Percentiles rank a stretch among this genome's conserved stretches.
Conservation (phyloP, 192 early-diverging fungal species). For the Entomortierella lignicola region DNA sequence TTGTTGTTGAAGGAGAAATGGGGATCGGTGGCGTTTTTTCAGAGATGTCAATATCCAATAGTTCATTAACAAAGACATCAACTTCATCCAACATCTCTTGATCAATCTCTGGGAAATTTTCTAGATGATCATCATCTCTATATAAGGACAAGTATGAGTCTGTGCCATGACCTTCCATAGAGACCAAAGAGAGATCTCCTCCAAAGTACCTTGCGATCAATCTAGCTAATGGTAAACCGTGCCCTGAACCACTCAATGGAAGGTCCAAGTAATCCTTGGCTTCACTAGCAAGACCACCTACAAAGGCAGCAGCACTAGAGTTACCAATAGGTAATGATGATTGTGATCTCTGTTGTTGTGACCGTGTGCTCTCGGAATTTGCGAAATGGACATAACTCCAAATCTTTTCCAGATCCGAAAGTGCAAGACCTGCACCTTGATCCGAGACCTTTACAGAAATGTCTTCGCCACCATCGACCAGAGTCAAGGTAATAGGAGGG, state of each 20-base stretch:
- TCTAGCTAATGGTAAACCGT: slow-evolving; percentile 63
- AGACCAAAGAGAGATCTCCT: slow-evolving; percentile 70
- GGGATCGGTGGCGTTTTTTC: not conserved
- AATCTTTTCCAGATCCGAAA: slow-evolving; percentile 65
- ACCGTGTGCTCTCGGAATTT: slow-evolving; percentile 14
- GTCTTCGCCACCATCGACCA: slow-evolving; percentile 72
- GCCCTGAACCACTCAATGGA: slow-evolving; percentile 26
- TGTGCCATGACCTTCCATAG: slow-evolving; percentile 75
- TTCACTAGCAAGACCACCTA: slow-evolving; percentile 13
- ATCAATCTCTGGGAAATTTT: slow-evolving; percentile 52
- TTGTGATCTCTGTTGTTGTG: not conserved
- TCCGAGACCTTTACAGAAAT: slow-evolving; percentile 73
- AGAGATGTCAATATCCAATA: slow-evolving; percentile 15
- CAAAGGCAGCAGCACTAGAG: slow-evolving; percentile 8
- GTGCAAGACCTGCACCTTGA: slow-evolving; percentile 70
- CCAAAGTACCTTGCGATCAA: slow-evolving; percentile 73
- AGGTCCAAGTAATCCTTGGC: slow-evolving; percentile 37
- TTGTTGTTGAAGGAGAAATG: not conserved
- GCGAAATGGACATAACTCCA: slow-evolving; percentile 63
- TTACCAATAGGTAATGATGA: not conserved
- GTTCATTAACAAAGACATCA: slow-evolving; percentile 44
- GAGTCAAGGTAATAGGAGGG: slow-evolving; percentile 64
- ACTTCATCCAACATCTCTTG: slow-evolving; percentile 42
- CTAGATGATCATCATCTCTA: slow-evolving; percentile 47
- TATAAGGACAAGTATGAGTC: slow-evolving; percentile 65